These are phyloP conservation scores for Pachysandra terminalis DNA, from an alignment of 164 flowering plant genomes.

Conservation along the genomic window DNA sequence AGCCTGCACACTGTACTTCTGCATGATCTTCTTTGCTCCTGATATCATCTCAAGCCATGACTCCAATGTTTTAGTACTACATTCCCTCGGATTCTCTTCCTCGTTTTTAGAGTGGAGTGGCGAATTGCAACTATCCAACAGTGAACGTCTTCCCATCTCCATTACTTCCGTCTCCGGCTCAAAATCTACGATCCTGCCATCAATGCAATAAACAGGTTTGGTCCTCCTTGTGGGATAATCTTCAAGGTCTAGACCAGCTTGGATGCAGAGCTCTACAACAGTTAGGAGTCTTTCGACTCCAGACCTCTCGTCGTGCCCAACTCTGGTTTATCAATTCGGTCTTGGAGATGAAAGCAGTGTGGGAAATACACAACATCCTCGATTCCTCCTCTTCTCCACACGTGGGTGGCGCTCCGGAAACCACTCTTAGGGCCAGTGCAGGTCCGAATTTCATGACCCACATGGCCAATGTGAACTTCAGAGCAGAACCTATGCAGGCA, in stretches of 20 bases:
- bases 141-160: constrained; percentile 10
- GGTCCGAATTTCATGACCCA: constrained; percentile 76
- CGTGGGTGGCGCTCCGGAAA: constrained; percentile 56
- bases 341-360: constrained; percentile 68
- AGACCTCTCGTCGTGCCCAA: constrained; percentile 62
- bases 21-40: constrained; percentile 59
- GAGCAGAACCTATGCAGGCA: constrained; percentile 48
- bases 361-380: constrained; percentile 63
- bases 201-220: constrained; percentile 68
- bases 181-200: constrained; percentile 82
- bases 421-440: constrained; percentile 70
- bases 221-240: constrained; percentile 68
- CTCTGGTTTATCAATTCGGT: constrained; percentile 78
- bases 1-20: constrained; percentile 56
- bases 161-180: constrained; percentile 34
- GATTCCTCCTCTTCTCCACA: constrained; percentile 69
- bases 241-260: constrained; percentile 73
- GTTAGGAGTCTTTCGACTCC: constrained; percentile 55
- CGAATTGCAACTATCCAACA: neutral
- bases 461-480: constrained; percentile 77
- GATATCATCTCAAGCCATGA: constrained; percentile 61
- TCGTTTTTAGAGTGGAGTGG: constrained; percentile 9
- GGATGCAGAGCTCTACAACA: constrained; percentile 83
- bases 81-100: constrained; percentile 22
- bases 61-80: constrained; percentile 44